Evolutionary conservation across 805 yeast genomes (phyloP), one percentile per base, ranked within the genome.

Genomic region (Komagataella pastoris): DNA sequence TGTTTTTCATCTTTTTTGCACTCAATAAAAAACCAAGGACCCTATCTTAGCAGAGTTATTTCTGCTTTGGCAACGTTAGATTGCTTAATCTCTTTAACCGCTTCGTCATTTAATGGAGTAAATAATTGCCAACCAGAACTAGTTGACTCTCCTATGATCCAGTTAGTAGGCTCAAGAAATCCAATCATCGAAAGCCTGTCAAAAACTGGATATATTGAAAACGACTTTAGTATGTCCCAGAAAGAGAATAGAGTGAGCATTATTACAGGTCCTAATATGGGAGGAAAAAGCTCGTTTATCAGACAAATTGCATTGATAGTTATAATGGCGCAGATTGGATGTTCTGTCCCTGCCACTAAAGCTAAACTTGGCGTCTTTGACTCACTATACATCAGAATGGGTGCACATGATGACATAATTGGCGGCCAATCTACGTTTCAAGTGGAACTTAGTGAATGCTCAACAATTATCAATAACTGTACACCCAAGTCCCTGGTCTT

Each of bases 241-340:
- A 60, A 67, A n/a, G 62, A 68, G 3, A 72, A 77, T 12, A 71
- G 88, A 40, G 75, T 78, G 0, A 68, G 81, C 51, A 72, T 89
- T 14, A 77, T 89, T 19, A 86, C 95, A 0, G 96, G 95, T 0
- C 93, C 95, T 0, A 86, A 86, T 57, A 85, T 86, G 89, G 95
- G 95, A 7, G 95, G 95, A 3, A 87, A 87, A 61, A 82, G 89
- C 6, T 80, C 88, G 1, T 81, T 80, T 58, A 87, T 85, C 14
- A 74, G 86, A 50, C 88, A 85, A 55, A 73, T 85, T 8, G 95
- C 93, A 0, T 64, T 88, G 12, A 68, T 79, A 8, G 80, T 78
- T 8, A 76, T 87, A 7, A 76, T 87, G 83, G 79, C 85, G 1
- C 96, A 87, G 62, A 71, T 85, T 3, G 96, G 96, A 0, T 76